Evolutionary conservation across 129 eudicot species (phyloP).

Genomic region (Escallonia rubra): DNA sequence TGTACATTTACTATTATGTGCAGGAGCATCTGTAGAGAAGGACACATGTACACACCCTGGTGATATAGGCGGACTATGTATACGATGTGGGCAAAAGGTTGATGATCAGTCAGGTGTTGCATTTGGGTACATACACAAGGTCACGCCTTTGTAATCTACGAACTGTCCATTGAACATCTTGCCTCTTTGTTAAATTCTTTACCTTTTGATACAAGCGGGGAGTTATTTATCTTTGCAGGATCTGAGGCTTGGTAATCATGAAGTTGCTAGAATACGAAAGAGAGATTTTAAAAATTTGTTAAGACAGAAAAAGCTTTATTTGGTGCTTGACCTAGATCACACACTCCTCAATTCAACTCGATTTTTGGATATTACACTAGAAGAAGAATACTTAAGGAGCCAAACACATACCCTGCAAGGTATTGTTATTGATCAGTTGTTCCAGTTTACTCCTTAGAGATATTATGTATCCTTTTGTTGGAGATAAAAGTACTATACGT

Average conservation of each 20-base stretch:
- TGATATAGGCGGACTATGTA: slow-evolving; percentile 47
- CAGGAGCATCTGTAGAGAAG: slow-evolving; percentile 38
- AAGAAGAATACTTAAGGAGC: slow-evolving; percentile 55
- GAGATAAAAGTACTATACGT: no score
- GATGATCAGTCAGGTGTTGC: slow-evolving; percentile 56
- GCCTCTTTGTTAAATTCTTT: no score
- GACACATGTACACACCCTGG: slow-evolving; percentile 63
- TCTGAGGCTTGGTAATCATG: slow-evolving; percentile 66
- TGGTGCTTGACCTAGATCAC: slow-evolving; percentile 92
- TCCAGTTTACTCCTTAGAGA: background rate
- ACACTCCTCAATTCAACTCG: slow-evolving; percentile 80
- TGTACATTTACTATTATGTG: slow-evolving; percentile 7
- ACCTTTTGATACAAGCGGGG: no score
- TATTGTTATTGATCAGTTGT: slow-evolving; percentile 34
- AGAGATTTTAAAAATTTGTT: slow-evolving; percentile 61
- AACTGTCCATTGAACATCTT: no score
- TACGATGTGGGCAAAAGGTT: slow-evolving; percentile 49
- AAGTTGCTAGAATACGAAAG: slow-evolving; percentile 55
- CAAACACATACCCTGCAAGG: slow-evolving; percentile 65
- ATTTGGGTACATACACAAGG: slow-evolving; percentile 55
- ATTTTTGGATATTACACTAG: slow-evolving; percentile 48
- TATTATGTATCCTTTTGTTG: no score
- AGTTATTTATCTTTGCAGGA: slow-evolving; percentile 27
- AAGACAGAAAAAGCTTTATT: slow-evolving; percentile 54
- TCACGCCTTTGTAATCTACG: no score